Evolutionary conservation across 768 basidiomycete genomes (phyloP).

Genomic region (Panellus pusillus): DNA sequence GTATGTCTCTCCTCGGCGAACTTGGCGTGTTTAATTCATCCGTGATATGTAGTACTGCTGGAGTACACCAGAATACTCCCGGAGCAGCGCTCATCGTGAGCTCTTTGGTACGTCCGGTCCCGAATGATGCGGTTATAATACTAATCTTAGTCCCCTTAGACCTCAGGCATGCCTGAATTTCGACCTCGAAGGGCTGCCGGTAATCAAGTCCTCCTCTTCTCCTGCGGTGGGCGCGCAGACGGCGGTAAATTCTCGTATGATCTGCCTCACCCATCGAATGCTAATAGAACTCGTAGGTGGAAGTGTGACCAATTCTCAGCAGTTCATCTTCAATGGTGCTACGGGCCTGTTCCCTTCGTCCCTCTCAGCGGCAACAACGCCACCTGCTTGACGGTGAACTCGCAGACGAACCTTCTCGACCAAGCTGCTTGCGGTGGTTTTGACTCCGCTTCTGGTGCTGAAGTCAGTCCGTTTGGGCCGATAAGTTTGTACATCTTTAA

Average conservation of each 20-base stretch:
- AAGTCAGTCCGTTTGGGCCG: background rate
- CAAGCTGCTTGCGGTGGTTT: background rate
- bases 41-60: slow-evolving; percentile 7
- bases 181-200: slow-evolving; percentile 22
- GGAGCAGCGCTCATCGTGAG: slow-evolving; percentile 24
- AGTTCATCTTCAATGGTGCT: slow-evolving; percentile 17
- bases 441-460: too few relatives aligned
- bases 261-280: background rate
- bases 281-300: slow-evolving; percentile 4
- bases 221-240: slow-evolving; percentile 15
- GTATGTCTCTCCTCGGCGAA: too few relatives aligned
- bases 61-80: slow-evolving; percentile 19
- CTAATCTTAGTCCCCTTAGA: slow-evolving; percentile 4
- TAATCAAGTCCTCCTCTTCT: slow-evolving; percentile 22
- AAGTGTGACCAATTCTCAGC: slow-evolving; percentile 20
- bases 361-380: slow-evolving; percentile 1
- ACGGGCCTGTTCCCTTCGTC: slow-evolving; percentile 8
- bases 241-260: background rate
- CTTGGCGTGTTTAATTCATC: too few relatives aligned
- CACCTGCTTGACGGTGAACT: background rate
- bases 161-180: slow-evolving; percentile 26
- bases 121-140: too few relatives aligned
- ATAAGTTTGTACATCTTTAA: background rate
- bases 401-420: background rate
- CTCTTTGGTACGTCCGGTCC: slow-evolving; percentile 1